Evolutionary conservation across 768 basidiomycete genomes (phyloP).

Genomic region (Rhizopogon roseolus): DNA sequence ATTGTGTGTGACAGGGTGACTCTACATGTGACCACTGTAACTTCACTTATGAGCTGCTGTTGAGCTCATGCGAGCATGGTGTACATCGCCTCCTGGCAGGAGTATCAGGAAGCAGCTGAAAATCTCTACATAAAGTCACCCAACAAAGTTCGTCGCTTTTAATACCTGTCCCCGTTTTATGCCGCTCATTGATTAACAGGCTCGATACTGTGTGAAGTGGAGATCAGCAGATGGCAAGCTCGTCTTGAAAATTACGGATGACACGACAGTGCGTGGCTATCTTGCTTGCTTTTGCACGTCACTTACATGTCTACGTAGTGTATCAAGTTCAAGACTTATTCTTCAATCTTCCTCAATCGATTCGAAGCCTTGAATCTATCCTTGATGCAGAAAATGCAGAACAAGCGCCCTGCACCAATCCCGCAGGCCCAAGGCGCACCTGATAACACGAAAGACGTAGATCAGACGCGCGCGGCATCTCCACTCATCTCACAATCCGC

Average conservation of each 20-base stretch:
- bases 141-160: constrained; percentile 49
- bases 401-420: constrained; percentile 39
- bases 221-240: constrained; percentile 78
- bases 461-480: constrained; percentile 28
- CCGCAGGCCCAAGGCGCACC: constrained; percentile 10
- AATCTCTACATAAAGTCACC: constrained; percentile 79
- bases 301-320: constrained; percentile 47
- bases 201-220: constrained; percentile 93
- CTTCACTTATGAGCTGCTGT: background rate
- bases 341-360: constrained; percentile 92
- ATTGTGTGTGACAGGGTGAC: background rate
- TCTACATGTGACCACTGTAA: constrained; percentile 12
- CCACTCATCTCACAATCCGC: constrained; percentile 27
- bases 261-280: constrained; percentile 63
- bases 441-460: constrained; percentile 14
- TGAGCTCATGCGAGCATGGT: constrained; percentile 64
- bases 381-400: constrained; percentile 84
- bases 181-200: constrained; percentile 37
- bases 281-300: background rate
- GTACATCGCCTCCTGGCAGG: constrained; percentile 87
- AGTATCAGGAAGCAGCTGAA: constrained; percentile 88
- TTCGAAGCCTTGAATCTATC: constrained; percentile 90
- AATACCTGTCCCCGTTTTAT: background rate
- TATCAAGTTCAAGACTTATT: constrained; percentile 93
- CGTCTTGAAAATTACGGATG: constrained; percentile 91